Base-by-base conservation (phyloP, 2,329 filamentous ascomycete species). In the Chaetomium olivaceum region DNA sequence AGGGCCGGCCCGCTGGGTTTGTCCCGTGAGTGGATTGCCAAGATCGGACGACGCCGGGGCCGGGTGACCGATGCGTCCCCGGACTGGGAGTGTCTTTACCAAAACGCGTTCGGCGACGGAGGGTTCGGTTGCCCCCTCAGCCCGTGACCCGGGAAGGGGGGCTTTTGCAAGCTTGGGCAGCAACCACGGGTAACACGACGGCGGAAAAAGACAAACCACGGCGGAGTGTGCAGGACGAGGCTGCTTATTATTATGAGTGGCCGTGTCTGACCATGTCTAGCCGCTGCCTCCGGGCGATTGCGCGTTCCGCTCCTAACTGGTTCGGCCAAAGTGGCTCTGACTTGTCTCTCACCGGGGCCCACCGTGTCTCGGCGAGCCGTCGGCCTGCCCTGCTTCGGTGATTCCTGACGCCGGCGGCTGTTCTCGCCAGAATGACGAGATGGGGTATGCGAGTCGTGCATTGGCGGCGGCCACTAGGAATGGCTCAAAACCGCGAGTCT, bases 361-460 rank as follows among this genome's bases (percentile, higher is more conserved):
- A 62, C 64, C 60, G 60, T 59, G 64, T 59, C 55, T 62, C 55
- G 27, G 50, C 48, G 25, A 21, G 54, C 16, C 29, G 16, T 58
- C 2, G 39, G 3, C 57, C 39, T 36, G 51, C 36, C 36, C n/a
- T 23, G n/a, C 60, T n/a, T 29, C 55, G 51, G 33, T 23, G 11
- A 12, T 51, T 27, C 23, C 23, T n/a, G 27, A 31, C 16, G 36
- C 36, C 14, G 57, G 12, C 27, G 61, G 57, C 54, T 57, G 57
- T 54, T 58, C 46, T n/a, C 5, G 62, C 29, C 46, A 36, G 16
- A 55, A 58, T 65, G 63, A 65, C 55, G 52, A 56, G 56, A 58
- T 27, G 56, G 23, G 23, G 57, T 14, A 58, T 54, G 62, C 43
- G 57, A 50, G 48, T 19, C 16, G 33, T 62, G 60, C 60, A 62